Evolutionary conservation across 2,329 filamentous ascomycete species (phyloP), one percentile per base, ranked within the genome.

Genomic region (Furcasterigmium furcatum): DNA sequence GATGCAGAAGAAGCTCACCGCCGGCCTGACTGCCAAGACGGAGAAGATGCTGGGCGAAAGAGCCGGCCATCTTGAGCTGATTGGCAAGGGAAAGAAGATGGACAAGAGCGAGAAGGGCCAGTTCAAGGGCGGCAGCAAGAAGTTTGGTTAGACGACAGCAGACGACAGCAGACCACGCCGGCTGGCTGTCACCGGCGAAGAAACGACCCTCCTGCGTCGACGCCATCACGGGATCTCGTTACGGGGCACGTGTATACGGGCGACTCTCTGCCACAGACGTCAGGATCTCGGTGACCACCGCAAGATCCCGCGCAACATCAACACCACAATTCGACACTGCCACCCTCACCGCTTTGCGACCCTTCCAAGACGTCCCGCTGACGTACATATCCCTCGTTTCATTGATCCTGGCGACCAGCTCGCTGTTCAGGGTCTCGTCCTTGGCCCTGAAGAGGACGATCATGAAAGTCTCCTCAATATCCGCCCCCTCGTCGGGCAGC

Each of bases 261-360:
- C 52, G 52, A 1, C 57, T 60, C 39, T 62, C 54, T 5, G 68
- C 71, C 43, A 84, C 72, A 43, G 64, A 58, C 20, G 71, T 67
- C 55, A 95, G 62, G 4, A 91, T 82, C 5, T 73, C 67, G 49
- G 70, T 76, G 14, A 95, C 77, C n/a, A 89, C 62, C 18, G 65
- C 67, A 48, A 85, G 67, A 59, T 95, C 91, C 48, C 76, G 74
- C 40, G 82, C 73, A 0, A 84, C 74, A 57, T 91, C 76, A 2
- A 88, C 85, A 63, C 80, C 80, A 89, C 91, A 96, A 58, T 88
- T 96, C 32, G 87, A 86, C 35, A 96, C 82, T 0, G 92, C 91
- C 55, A 96, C 80, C n/a, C 92, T 77, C 49, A 84, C 86, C 9
- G 91, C 91, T 46, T 84, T 79, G 46, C 73, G 68, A 0, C 86